These are phyloP conservation scores for Nadsonia starkeyi-henricii DNA, from an alignment of 1,139 yeast genomes.

Conservation along the genomic window DNA sequence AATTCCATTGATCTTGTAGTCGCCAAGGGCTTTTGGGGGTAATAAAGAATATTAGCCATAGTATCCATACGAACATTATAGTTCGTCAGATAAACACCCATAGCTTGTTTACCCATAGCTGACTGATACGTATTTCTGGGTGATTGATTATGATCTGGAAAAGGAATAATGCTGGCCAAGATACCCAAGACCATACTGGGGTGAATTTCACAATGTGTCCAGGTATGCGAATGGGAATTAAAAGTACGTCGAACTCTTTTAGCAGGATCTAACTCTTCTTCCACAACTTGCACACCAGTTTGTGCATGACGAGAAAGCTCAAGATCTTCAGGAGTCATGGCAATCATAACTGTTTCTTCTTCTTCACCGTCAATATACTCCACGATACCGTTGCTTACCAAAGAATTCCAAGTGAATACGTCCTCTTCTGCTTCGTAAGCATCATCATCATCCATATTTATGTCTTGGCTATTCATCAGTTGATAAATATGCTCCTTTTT, in stretches of 20 bases:
- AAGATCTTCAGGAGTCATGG: slow-evolving; percentile 96
- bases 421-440: slow-evolving; percentile 39
- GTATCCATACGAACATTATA: slow-evolving; percentile 98
- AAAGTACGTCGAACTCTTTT: slow-evolving; percentile 69
- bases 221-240: slow-evolving; percentile 60
- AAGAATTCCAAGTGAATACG: slow-evolving; percentile 60
- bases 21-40: slow-evolving; percentile 98
- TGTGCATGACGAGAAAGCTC: slow-evolving; percentile 49
- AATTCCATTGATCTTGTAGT: slow-evolving; percentile 98
- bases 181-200: slow-evolving; percentile 98
- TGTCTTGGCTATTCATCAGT: slow-evolving; percentile 49
- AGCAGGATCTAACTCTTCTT: slow-evolving; percentile 57
- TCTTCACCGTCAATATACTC: slow-evolving; percentile 96
- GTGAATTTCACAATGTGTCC: slow-evolving; percentile 97
- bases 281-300: slow-evolving; percentile 31
- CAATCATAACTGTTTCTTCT: slow-evolving; percentile 95
- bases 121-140: slow-evolving; percentile 99
- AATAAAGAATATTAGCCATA: slow-evolving; percentile 93
- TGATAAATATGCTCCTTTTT: slow-evolving; percentile 72
- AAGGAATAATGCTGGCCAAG: slow-evolving; percentile 96
- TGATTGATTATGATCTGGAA: slow-evolving; percentile 98
- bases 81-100: slow-evolving; percentile 98
- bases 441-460: slow-evolving; percentile 26
- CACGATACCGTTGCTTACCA: slow-evolving; percentile 74
- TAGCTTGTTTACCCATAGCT: slow-evolving; percentile 99